These are phyloP conservation scores for Pyrenula massariospora DNA, from an alignment of 495 filamentous ascomycete genomes.

Conservation along the genomic window DNA sequence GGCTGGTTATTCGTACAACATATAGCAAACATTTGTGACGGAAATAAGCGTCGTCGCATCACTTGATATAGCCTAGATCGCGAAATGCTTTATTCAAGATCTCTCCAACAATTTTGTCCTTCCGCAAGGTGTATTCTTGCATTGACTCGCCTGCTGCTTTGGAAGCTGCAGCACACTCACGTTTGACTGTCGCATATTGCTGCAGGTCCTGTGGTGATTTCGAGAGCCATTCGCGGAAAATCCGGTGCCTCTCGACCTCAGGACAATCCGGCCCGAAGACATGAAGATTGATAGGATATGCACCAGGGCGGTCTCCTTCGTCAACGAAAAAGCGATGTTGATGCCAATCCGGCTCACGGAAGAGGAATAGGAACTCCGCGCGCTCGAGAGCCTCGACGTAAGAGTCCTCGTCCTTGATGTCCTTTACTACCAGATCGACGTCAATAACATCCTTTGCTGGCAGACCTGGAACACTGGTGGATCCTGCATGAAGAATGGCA, in stretches of 20 bases:
- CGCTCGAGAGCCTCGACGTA: slow-evolving; percentile 31
- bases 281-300: slow-evolving; percentile 28
- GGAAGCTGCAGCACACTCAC: slow-evolving; percentile 17
- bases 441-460: slow-evolving; percentile 37
- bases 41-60: not conserved
- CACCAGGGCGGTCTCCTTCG: slow-evolving; percentile 10
- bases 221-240: slow-evolving; percentile 35
- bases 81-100: slow-evolving; percentile 27
- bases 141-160: slow-evolving; percentile 20
- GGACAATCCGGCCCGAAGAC: slow-evolving; percentile 32
- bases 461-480: slow-evolving; percentile 36
- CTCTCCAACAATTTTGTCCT: slow-evolving; percentile 24
- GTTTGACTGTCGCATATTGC: slow-evolving; percentile 26
- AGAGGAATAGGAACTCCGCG: slow-evolving; percentile 29
- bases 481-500: slow-evolving; percentile 29
- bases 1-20: not conserved
- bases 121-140: slow-evolving; percentile 26
- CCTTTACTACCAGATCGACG: slow-evolving; percentile 31
- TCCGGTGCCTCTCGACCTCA: slow-evolving; percentile 26
- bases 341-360: slow-evolving; percentile 34
- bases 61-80: slow-evolving; percentile 15
- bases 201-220: slow-evolving; percentile 22
- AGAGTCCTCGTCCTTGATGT: slow-evolving; percentile 21
- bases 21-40: not conserved
- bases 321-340: slow-evolving; percentile 31